These are phyloP conservation scores for Phytophthora nicotianae DNA, from an alignment of 352 stramenopile genomes.

Conservation along the genomic window DNA sequence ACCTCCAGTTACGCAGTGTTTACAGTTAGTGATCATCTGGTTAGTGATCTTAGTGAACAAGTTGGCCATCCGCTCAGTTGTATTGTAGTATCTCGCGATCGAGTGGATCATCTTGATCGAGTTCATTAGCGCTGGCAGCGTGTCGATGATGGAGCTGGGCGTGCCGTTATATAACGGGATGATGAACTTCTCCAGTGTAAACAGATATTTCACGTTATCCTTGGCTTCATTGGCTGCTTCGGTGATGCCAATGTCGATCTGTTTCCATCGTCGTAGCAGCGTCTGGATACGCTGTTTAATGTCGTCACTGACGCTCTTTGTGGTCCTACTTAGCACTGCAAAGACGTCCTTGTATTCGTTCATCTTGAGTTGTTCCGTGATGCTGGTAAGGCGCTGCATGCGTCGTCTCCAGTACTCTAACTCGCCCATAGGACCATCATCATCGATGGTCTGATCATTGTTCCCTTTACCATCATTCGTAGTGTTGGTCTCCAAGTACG, in stretches of 20 bases:
- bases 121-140: slow-evolving; percentile 97
- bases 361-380: slow-evolving; percentile 98
- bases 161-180: slow-evolving; percentile 91
- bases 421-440: slow-evolving; percentile 95
- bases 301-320: slow-evolving; percentile 86
- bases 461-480: slow-evolving; percentile 64
- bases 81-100: slow-evolving; percentile 99
- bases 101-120: slow-evolving; percentile 99
- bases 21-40: slow-evolving; percentile 99
- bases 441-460: slow-evolving; percentile 76
- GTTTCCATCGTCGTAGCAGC: slow-evolving; percentile 96
- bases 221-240: slow-evolving; percentile 98
- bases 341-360: slow-evolving; percentile 97
- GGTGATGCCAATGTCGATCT: slow-evolving; percentile 98
- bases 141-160: slow-evolving; percentile 98
- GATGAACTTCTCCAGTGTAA: slow-evolving; percentile 97
- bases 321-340: slow-evolving; percentile 87
- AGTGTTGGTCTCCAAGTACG: slow-evolving; percentile 92
- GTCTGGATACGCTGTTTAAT: slow-evolving; percentile 94
- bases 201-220: slow-evolving; percentile 99
- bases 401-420: slow-evolving; percentile 96
- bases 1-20: slow-evolving; percentile 91
- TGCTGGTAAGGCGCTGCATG: slow-evolving; percentile 98
- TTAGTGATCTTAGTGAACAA: slow-evolving; percentile 98
- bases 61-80: slow-evolving; percentile 96